Conservation (phyloP, 495 filamentous ascomycete genomes). For the Tuber borchii region DNA sequence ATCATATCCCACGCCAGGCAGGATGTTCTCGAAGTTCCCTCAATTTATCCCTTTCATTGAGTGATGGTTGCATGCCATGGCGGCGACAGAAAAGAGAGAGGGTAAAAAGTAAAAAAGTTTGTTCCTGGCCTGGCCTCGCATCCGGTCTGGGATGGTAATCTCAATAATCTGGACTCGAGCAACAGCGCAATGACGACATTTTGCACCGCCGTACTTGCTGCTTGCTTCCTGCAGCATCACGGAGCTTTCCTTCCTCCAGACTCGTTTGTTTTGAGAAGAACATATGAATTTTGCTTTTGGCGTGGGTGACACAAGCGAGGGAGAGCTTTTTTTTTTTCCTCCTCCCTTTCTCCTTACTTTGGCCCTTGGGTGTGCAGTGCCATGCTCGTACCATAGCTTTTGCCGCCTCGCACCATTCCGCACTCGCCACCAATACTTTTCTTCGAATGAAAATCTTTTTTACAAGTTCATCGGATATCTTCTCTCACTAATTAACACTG, state of each 20-base stretch:
- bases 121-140: background rate
- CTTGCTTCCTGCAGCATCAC: slow-evolving; percentile 1
- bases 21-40: background rate
- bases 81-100: background rate
- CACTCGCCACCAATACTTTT: background rate
- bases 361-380: background rate
- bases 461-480: background rate
- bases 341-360: background rate
- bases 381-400: background rate
- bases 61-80: background rate
- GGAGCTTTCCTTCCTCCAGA: background rate
- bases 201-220: background rate
- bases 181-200: background rate
- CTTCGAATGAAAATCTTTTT: background rate
- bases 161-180: background rate
- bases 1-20: background rate
- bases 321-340: background rate
- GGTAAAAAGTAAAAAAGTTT: background rate
- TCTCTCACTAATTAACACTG: background rate
- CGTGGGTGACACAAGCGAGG: background rate
- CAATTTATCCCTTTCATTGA: background rate
- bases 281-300: background rate
- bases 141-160: background rate
- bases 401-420: background rate
- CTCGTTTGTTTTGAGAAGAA: background rate